Evolutionary conservation across 1,284 basidiomycete species (phyloP), one percentile per base, ranked within the genome.

Genomic region (Coriolopsis trogii): DNA sequence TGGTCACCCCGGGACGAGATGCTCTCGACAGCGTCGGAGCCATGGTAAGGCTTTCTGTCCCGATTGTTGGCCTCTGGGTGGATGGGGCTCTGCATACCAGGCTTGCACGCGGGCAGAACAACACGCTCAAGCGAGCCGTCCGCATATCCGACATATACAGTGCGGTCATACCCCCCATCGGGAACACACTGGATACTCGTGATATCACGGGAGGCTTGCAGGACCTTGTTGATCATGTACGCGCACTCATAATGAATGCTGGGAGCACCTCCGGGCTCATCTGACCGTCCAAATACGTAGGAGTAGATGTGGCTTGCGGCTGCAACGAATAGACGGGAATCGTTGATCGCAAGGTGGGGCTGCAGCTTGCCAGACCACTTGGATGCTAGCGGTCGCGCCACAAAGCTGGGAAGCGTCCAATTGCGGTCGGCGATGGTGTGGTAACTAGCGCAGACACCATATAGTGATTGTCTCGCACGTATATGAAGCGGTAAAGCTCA

Each of bases 331-430:
- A 91, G 70, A 10, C 82, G 73, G 18, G 80, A 80, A 9, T 69
- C 52, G 46, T 76, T 86, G 53, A 84, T 75, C 13, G 84, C 80
- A n/a, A 91, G 64, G 7, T 75, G 60, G 6, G 89, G 83, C 49
- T 81, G 82, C 6, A 79, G 68, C 62, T 79, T 86, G 31, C 72
- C 74, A 9, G 62, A 37, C 89, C 89, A 90, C 15, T 80, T 76
- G 29, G 72, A 73, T n/a, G 82, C 80, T 13, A 91, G 73, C 1
- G 88, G 88, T 3, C 85, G 79, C 3, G 87, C 86, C 30, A 87
- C 69, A 55, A 89, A 87, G 43, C 70, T 62, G 39, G 67, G 64
- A 13, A 61, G 63, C 2, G 70, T 57, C 89, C 89, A 91, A 15
- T 80, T 73, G 4, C 63, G 56, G 62, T 89, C 85, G 1, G 78